Percentiles rank a stretch among this genome's conserved stretches.
Conservation (phyloP, 331 rosid genomes). For the Rhamnella rubrinervis region DNA sequence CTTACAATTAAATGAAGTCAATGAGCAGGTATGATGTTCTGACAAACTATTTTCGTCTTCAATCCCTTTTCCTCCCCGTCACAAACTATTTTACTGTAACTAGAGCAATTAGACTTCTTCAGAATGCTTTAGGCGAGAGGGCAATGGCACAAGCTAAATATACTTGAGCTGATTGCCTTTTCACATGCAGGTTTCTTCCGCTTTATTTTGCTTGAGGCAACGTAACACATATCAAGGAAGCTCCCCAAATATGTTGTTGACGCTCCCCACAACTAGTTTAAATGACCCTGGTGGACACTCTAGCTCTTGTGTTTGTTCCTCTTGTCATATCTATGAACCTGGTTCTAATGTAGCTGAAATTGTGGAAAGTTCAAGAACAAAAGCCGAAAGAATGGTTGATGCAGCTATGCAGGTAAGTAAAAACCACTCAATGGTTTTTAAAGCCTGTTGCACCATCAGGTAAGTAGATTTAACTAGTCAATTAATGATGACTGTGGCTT, state of each 20-base stretch:
- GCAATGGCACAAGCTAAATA: not conserved
- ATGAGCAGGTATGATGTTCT: slow-evolving; percentile 64
- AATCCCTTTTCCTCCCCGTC: slow-evolving; percentile 9
- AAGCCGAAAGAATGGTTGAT: slow-evolving; percentile 65
- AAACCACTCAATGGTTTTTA: no score
- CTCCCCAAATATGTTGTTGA: slow-evolving; percentile 44
- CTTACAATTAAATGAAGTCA: slow-evolving; percentile 73
- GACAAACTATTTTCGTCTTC: slow-evolving; percentile 17
- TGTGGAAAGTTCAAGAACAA: slow-evolving; percentile 77
- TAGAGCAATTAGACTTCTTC: not conserved
- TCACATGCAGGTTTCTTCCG: slow-evolving; percentile 74
- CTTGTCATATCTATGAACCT: slow-evolving; percentile 56
- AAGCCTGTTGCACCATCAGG: not conserved
- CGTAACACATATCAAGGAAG: slow-evolving; percentile 76
- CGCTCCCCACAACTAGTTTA: slow-evolving; percentile 39
- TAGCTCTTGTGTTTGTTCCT: slow-evolving; percentile 49
- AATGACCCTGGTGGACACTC: slow-evolving; percentile 54
- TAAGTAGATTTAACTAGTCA: not conserved
- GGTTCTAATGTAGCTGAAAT: slow-evolving; percentile 73
- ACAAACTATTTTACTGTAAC: not conserved
- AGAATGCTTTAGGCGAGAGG: not conserved
- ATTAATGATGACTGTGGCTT: slow-evolving; percentile 6
- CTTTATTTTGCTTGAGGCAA: slow-evolving; percentile 78
- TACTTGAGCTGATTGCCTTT: slow-evolving; percentile 31
- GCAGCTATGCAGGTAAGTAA: slow-evolving; percentile 74